Evolutionary conservation across 108 stramenopile species (phyloP), one percentile per base, ranked within the genome.

Genomic region (Epithemia pelagica): DNA sequence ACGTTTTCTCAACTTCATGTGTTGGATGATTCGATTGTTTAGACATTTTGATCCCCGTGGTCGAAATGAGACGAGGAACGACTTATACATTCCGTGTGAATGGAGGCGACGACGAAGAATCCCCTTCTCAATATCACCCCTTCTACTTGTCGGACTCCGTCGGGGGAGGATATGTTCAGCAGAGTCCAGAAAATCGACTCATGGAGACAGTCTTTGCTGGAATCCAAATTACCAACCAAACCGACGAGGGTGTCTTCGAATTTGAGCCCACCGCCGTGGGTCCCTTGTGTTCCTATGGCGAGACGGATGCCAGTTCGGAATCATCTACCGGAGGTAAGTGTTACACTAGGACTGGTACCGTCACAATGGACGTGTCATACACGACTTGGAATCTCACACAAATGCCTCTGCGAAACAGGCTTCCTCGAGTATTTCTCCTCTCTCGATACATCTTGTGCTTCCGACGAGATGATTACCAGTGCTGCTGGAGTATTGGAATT

Each of bases 21-120:
- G 10, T 46, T 46, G 5, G 37, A 15, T 46, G 5, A 5, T 46
- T 46, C 37, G 37, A 46, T 10, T 46, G 5, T 46, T 46, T 46
- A 46, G 71, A 64, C 7, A 32, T 64, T 23, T 66, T 72, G 65
- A 59, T 72, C 58, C 71, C 71, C n/a, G 65, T 53, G 22, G 26
- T 72, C 31, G 65, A 58, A 26, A 26, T 72, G 56, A 18, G 28
- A 10, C 71, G 71, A 8, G 65, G 65, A 1, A 71, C 62, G 23
- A 71, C 62, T 2, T 71, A 71, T 63, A 71, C 70, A 26, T 71
- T 71, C 26, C 27, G 2, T 1, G 70, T 71, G 21, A 71, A 71
- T 51, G 70, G 70, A 27, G 70, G 70, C 29, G 28, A 58, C 18
- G 27, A 25, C 25, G 32, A 37, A 0, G 2, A 10, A 1, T 31